Evolutionary conservation across 768 basidiomycete species (phyloP), one percentile per base, ranked within the genome.

Genomic region (Favolaschia claudopus): DNA sequence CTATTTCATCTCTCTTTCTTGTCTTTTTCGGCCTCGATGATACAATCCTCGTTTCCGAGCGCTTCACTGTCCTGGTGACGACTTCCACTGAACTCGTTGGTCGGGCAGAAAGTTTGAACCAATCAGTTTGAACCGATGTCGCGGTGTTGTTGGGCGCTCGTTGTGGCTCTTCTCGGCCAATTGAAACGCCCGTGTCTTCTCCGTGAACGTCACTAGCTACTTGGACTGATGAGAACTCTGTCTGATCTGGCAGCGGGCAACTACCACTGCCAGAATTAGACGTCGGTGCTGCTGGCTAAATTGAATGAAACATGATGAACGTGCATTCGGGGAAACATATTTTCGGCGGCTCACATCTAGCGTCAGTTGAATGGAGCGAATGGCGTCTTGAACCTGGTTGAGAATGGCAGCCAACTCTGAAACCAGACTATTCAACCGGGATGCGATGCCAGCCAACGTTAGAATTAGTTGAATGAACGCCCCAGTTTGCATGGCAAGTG

Each of bases 391-490:
- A 6, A 70, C 51, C 13, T 64, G 64, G n/a, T 72, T 65, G 5
- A 85, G 64, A 36, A 71, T 71, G 9, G 80, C 77, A 2, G 69
- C 64, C 2, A 89, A 60, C 59, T 86, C 85, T 33, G 70, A 65
- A 22, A 79, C 68, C 28, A 89, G 67, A 5, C 70, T 66, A 24
- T 74, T 75, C 68, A 91, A 71, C 55, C 91, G 81, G 3, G 89
- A 88, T 39, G 82, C 74, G 34, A 91, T 81, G 13, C 86, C 89
- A 22, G 79, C 76, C 37, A 93, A 77, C 5, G 84, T 75, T 42
- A 94, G 67, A n/a, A 88, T 72, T 15, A 91, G 69, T 60, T 89
- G 88, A 13, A 89, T 76, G 66, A 94, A 94, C 17, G 90, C 87
- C 17, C 88, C 90, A 1, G 85, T 82, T 68, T 89, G 89, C 79